Conservation (phyloP, 768 basidiomycete species). For the Russula sp. region DNA sequence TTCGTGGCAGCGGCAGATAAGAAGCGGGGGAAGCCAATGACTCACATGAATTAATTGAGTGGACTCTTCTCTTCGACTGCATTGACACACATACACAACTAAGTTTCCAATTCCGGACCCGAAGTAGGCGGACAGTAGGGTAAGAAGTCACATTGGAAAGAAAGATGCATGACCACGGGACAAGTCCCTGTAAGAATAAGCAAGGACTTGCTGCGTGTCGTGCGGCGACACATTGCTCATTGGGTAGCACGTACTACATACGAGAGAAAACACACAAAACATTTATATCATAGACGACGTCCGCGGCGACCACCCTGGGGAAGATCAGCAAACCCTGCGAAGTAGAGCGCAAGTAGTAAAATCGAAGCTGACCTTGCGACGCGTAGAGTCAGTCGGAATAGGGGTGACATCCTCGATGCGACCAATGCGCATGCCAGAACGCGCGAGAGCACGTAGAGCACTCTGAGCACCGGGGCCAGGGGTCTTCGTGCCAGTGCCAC, state of each 20-base stretch:
- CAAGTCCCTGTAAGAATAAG: slow-evolving; percentile 41
- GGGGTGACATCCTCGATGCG: slow-evolving; percentile 98
- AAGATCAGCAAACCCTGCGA: background rate
- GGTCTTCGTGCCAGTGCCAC: slow-evolving; percentile 97
- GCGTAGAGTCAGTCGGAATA: slow-evolving; percentile 92
- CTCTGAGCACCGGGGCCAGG: slow-evolving; percentile 98
- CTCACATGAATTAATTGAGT: background rate
- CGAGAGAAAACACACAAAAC: slow-evolving; percentile 24
- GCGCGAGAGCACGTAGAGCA: slow-evolving; percentile 95
- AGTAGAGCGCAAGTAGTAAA: background rate
- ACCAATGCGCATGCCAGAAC: slow-evolving; percentile 96
- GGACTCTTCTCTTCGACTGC: background rate
- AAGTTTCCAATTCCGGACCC: background rate
- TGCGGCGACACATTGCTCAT: slow-evolving; percentile 68
- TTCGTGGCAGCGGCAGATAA: background rate
- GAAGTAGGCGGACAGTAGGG: background rate
- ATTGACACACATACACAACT: background rate
- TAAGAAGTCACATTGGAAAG: slow-evolving; percentile 11
- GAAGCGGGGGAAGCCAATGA: background rate
- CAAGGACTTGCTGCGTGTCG: slow-evolving; percentile 74
- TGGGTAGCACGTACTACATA: slow-evolving; percentile 33
- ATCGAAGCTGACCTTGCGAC: slow-evolving; percentile 70
- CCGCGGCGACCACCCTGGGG: slow-evolving; percentile 94
- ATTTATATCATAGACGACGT: slow-evolving; percentile 71
- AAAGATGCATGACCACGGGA: slow-evolving; percentile 59